Base-by-base conservation (phyloP, 345 rosid genomes). In the Rhizophora mangle region DNA sequence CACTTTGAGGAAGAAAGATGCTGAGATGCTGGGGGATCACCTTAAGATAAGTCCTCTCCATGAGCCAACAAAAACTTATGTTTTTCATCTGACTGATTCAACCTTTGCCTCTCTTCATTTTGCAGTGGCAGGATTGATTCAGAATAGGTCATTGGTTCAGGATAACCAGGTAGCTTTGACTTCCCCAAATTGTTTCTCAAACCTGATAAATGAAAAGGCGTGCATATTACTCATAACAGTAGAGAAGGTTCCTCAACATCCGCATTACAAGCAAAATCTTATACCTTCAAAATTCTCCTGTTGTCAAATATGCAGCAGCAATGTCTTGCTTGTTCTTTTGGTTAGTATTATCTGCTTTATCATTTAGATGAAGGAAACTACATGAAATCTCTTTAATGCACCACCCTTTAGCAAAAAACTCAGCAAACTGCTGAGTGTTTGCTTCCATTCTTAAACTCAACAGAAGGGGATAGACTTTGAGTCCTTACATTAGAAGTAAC, bases 371-470 rank as follows among this genome's bases (percentile, higher is more conserved):
- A 76, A 88, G 81, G 82, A 91, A 94, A 83, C 71, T 87, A 81
- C 98, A 94, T 4, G 84, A 82, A 60, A 49, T 82, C 71, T 97
- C 96, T 76, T 74, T 91, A 69, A 80, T 71, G 85, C 98, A 94
- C 95, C 97, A 85, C 39, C 98, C 97, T 82, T 82, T 86, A 31
- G 82, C 79, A 74, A 80, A 94, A 81, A 89, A 94, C 73, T 81
- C 80, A 94, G 27, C 76, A 62, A 54, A 72, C 56, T 2, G 88
- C 93, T 21, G 81, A 74, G 62, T 88, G 89, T 76, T 83, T 85
- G 76, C 73, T 80, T 69, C 36, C 80, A 74, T 78, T 71, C 51
- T 68, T 70, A 39, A 75, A 64, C 60, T 75, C 85, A 20, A 49
- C 47, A 70, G 70, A 63, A 26, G 84, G 83, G 57, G 82, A 68